Percentiles rank a stretch among this genome's conserved stretches.
phyloP scores from a whole-genome alignment of 768 basidiomycete genomes.

The Pleurotus tuoliensis region DNA sequence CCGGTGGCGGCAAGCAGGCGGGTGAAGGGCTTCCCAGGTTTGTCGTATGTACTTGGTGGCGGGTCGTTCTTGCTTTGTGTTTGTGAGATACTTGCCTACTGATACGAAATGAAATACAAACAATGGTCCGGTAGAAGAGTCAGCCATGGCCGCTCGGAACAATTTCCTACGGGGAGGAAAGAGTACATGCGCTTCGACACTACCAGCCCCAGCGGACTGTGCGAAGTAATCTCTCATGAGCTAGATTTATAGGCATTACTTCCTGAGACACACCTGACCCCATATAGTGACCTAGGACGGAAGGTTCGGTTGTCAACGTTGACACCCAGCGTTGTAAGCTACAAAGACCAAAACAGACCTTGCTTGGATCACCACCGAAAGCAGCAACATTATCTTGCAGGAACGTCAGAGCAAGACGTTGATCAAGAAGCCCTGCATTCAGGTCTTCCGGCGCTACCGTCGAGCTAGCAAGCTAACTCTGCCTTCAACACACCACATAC shows the following conservation, averaged over 20 bases:
- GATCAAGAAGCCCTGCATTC: slow-evolving; percentile 60
- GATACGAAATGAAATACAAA: slow-evolving; percentile 20
- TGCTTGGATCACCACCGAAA: slow-evolving; percentile 62
- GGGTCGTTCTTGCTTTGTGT: slow-evolving; percentile 46
- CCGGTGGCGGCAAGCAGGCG: slow-evolving; percentile 42
- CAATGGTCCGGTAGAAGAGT: slow-evolving; percentile 54
- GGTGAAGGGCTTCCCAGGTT: slow-evolving; percentile 46
- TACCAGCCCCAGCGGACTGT: slow-evolving; percentile 51
- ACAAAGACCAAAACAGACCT: slow-evolving; percentile 26
- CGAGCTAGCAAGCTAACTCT: slow-evolving; percentile 40
- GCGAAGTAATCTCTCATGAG: neutral
- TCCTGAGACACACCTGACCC: slow-evolving; percentile 38
- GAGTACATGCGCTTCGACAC: slow-evolving; percentile 44
- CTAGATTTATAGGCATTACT: neutral
- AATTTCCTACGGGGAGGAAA: slow-evolving; percentile 32
- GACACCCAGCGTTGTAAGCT: neutral
- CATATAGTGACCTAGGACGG: slow-evolving; percentile 45
- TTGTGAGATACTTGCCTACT: too few relatives aligned
- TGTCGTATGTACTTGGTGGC: slow-evolving; percentile 41
- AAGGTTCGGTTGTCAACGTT: neutral
- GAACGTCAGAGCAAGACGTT: slow-evolving; percentile 54
- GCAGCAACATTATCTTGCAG: slow-evolving; percentile 61
- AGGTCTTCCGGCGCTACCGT: slow-evolving; percentile 43
- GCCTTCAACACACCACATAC: neutral
- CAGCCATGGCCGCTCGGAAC: slow-evolving; percentile 50